Conservation (phyloP, 331 rosid species). For the Quercus lobata region DNA sequence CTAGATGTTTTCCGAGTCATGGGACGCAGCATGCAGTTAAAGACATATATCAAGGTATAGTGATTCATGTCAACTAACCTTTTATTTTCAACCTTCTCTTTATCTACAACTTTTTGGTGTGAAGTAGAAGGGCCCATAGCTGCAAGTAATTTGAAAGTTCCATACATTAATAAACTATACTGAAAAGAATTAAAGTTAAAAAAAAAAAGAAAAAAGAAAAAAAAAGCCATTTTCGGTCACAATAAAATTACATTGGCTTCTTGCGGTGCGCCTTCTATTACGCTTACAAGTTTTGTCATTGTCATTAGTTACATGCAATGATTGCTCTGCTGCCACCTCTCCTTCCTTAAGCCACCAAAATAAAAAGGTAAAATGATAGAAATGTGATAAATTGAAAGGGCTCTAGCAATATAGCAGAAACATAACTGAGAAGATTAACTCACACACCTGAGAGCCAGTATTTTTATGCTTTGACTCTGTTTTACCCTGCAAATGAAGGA, state of each 20-base stretch:
- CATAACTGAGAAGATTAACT: slow-evolving; percentile 6
- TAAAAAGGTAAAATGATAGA: background rate
- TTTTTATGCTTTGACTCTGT: slow-evolving; percentile 26
- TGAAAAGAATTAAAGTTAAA: background rate
- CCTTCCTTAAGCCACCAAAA: slow-evolving; percentile 46
- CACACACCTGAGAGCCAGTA: slow-evolving; percentile 36
- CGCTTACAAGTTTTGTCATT: slow-evolving; percentile 22
- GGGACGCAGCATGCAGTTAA: background rate
- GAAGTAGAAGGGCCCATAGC: slow-evolving; percentile 54
- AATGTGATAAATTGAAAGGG: slow-evolving; percentile 7
- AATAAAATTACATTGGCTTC: slow-evolving; percentile 61
- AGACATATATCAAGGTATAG: background rate
- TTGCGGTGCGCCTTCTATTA: slow-evolving; percentile 36
- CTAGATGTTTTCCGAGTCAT: background rate
- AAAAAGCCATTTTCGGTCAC: slow-evolving; percentile 10
- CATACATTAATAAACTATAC: slow-evolving; percentile 7
- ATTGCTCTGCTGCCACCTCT: slow-evolving; percentile 23
- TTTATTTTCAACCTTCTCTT: slow-evolving; percentile 53
- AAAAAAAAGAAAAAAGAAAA: background rate
- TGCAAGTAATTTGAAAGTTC: slow-evolving; percentile 25
- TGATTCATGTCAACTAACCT: slow-evolving; percentile 42
- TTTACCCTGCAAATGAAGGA: slow-evolving; percentile 42
- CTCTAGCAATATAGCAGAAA: background rate
- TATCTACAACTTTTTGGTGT: slow-evolving; percentile 35
- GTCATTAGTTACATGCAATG: slow-evolving; percentile 18